Evolutionary conservation across 2,329 filamentous ascomycete genomes (phyloP).

Genomic region (Penicillium sp.): DNA sequence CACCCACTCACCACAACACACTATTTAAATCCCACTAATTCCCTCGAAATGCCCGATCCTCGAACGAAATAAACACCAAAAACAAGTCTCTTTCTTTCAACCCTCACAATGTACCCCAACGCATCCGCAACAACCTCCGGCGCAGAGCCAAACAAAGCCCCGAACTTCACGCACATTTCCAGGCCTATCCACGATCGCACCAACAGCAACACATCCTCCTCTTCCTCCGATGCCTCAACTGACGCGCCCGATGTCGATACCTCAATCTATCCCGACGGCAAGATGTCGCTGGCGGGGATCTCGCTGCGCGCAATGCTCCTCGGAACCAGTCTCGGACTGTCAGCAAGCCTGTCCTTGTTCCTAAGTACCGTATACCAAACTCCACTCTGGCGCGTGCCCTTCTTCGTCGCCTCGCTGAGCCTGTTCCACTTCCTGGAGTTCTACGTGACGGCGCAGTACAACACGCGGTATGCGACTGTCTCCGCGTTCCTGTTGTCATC

Average conservation of each 20-base stretch:
- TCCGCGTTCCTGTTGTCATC: slow-evolving; percentile 78
- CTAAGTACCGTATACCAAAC: slow-evolving; percentile 30
- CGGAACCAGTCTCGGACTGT: slow-evolving; percentile 43
- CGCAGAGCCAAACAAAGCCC: slow-evolving; percentile 5
- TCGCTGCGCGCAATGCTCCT: slow-evolving; percentile 48
- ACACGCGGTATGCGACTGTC: slow-evolving; percentile 70
- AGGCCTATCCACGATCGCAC: slow-evolving; percentile 2
- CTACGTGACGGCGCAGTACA: slow-evolving; percentile 82
- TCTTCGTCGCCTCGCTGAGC: slow-evolving; percentile 60
- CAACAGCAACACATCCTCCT: slow-evolving; percentile 4
- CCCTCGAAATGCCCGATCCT: neutral
- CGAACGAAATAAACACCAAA: neutral
- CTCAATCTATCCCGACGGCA: slow-evolving; percentile 39
- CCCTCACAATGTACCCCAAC: neutral
- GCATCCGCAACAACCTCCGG: slow-evolving; percentile 15
- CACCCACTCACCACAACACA: neutral
- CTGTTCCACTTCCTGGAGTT: slow-evolving; percentile 97
- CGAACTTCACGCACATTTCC: neutral
- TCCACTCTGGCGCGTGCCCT: slow-evolving; percentile 58
- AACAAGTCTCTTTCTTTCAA: neutral
- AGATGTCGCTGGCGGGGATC: slow-evolving; percentile 46
- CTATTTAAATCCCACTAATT: slow-evolving; percentile 2
- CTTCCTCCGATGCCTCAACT: slow-evolving; percentile 10
- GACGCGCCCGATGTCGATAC: slow-evolving; percentile 26
- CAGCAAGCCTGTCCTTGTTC: slow-evolving; percentile 30